Evolutionary conservation across 2,329 filamentous ascomycete species (phyloP).

Genomic region (Grosmannia huntii): DNA sequence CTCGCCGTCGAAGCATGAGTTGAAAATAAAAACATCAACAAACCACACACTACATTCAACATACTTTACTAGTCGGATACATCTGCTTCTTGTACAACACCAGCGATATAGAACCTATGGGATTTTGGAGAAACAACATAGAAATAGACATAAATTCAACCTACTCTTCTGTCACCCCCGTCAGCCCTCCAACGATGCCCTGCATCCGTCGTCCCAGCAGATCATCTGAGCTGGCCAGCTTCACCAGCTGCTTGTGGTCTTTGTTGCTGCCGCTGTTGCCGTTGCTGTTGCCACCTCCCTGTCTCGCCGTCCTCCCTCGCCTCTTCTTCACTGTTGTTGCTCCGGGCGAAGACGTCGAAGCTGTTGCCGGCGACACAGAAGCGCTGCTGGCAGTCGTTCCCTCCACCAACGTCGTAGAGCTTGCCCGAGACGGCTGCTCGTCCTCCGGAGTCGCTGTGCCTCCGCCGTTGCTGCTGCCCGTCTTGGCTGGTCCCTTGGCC

Average conservation of each 20-base stretch:
- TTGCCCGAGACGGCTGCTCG: background rate
- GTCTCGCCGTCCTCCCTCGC: background rate
- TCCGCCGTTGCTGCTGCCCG: background rate
- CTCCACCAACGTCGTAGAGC: background rate
- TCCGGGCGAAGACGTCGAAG: background rate
- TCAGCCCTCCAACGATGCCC: constrained; percentile 40
- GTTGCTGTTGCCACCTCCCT: constrained; percentile 20
- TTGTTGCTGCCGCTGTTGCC: constrained; percentile 14
- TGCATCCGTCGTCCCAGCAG: constrained; percentile 45
- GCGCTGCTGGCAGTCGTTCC: background rate
- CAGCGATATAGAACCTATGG: background rate
- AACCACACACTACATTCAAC: background rate
- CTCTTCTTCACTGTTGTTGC: background rate
- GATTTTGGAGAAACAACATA: background rate
- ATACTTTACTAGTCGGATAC: background rate
- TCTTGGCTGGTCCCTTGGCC: constrained; percentile 13
- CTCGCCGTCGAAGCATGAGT: background rate
- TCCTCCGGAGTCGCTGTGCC: background rate
- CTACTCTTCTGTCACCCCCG: constrained; percentile 31
- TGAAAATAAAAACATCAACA: background rate
- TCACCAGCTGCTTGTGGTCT: constrained; percentile 31
- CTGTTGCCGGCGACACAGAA: background rate
- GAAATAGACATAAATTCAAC: background rate
- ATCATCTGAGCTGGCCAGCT: constrained; percentile 45
- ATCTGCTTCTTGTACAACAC: background rate